Percentiles rank a stretch among this genome's conserved stretches.
Evolutionary conservation across 2,329 filamentous ascomycete genomes (phyloP).

Genomic region (Venturia asperata): DNA sequence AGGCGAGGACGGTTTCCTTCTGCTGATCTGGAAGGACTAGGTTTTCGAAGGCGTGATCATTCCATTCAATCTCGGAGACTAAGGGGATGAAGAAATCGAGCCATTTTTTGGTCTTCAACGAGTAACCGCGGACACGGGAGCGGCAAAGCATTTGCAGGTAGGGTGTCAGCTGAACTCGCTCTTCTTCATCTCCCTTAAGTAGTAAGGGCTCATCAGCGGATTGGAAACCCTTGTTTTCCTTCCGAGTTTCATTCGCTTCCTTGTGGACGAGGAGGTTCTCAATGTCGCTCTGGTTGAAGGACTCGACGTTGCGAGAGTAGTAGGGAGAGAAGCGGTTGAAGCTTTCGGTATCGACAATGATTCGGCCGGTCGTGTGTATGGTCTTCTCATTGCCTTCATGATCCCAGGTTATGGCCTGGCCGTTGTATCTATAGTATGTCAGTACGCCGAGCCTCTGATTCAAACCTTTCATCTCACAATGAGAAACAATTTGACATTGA

Average conservation of each 20-base stretch:
- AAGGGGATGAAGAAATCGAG: slow-evolving; percentile 33
- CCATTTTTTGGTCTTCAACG: slow-evolving; percentile 44
- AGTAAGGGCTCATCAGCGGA: not conserved
- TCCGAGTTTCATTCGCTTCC: slow-evolving; percentile 5
- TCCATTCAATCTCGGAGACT: slow-evolving; percentile 38
- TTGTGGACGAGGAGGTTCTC: slow-evolving; percentile 2
- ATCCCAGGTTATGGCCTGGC: slow-evolving; percentile 12
- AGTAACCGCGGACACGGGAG: slow-evolving; percentile 33
- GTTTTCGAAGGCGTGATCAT: slow-evolving; percentile 39
- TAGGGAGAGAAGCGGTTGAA: slow-evolving; percentile 24
- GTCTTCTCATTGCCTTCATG: slow-evolving; percentile 7
- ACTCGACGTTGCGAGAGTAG: not conserved
- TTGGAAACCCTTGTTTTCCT: slow-evolving; percentile 2
- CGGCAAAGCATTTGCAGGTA: slow-evolving; percentile 22
- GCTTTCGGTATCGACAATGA: slow-evolving; percentile 47
- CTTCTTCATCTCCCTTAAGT: not conserved
- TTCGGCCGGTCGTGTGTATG: slow-evolving; percentile 36
- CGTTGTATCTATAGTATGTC: not conserved
- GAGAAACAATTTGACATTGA: too few relatives aligned
- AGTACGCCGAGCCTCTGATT: too few relatives aligned
- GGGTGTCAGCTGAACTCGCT: slow-evolving; percentile 10
- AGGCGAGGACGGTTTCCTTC: slow-evolving; percentile 43
- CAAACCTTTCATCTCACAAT: too few relatives aligned
- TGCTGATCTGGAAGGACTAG: slow-evolving; percentile 43
- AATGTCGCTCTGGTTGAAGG: not conserved